phyloP scores from a whole-genome alignment of 2,329 filamentous ascomycete genomes.

The Paraphoma chrysanthemicola region DNA sequence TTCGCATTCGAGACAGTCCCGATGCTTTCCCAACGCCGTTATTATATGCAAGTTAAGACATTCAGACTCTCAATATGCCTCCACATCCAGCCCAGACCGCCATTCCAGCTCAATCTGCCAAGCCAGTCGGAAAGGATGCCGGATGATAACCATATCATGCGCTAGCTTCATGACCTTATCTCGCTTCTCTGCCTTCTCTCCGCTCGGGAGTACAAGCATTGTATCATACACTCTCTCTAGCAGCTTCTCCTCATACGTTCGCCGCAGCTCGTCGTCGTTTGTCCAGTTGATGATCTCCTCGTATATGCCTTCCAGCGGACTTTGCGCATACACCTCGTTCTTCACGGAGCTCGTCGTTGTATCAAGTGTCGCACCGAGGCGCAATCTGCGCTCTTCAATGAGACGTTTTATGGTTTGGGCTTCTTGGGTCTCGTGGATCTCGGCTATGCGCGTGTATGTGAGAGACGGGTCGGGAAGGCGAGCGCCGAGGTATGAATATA shows the following conservation, averaged over 20 bases:
- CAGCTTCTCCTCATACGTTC: slow-evolving; percentile 89
- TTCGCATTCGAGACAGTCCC: too few relatives aligned
- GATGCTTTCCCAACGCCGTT: not conserved
- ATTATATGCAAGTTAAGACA: not conserved
- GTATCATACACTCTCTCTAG: slow-evolving; percentile 81
- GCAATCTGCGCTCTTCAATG: slow-evolving; percentile 86
- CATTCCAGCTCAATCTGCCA: slow-evolving; percentile 94
- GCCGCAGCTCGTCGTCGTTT: slow-evolving; percentile 81
- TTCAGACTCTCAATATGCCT: slow-evolving; percentile 27
- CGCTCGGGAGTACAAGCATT: slow-evolving; percentile 70
- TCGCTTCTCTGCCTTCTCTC: slow-evolving; percentile 74
- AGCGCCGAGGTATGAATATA: slow-evolving; percentile 85
- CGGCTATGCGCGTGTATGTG: slow-evolving; percentile 82
- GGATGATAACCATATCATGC: slow-evolving; percentile 94
- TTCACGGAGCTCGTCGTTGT: slow-evolving; percentile 89
- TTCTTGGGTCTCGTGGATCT: slow-evolving; percentile 85
- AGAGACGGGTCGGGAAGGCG: slow-evolving; percentile 78
- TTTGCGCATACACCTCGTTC: slow-evolving; percentile 78
- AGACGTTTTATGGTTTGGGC: slow-evolving; percentile 87
- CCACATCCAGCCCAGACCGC: slow-evolving; percentile 61
- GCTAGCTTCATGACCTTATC: slow-evolving; percentile 78
- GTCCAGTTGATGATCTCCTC: slow-evolving; percentile 89
- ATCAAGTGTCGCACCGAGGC: slow-evolving; percentile 81
- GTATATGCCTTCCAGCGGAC: slow-evolving; percentile 81
- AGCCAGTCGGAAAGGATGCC: slow-evolving; percentile 85